Base-by-base conservation (phyloP, 768 basidiomycete genomes). In the Termitomyces eurrhizus region DNA sequence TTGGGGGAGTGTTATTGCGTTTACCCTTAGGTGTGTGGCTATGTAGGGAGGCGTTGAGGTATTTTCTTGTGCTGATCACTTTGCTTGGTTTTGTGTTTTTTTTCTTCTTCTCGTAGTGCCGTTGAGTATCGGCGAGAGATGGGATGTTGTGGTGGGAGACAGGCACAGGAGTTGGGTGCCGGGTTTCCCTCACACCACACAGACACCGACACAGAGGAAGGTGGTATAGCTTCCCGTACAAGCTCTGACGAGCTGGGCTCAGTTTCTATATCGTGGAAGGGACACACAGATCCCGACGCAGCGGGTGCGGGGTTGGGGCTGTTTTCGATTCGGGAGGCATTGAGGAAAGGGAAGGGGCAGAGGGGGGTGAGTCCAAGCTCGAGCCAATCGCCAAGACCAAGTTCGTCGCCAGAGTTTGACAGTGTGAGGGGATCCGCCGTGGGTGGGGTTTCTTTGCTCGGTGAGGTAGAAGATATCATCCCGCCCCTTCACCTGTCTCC, bases 1-100 rank as follows among this genome's bases (percentile, higher is more conserved):
- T 69, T 88, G 85, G 87, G 88, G 88, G 8, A 90, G 88, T 69
- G 84, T 92, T 52, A 90, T 90, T 64, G 85, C 89, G 7, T 90
- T 87, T 71, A 89, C 88, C 8, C 72, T 90, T 53, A 87, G 87
- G 87, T 39, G 37, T 39, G 37, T 39, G 12, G 1, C 13, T 14
- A 1, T 39, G 37, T 29, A 29, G 13, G 37, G 37, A 39, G 37
- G 12, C 1, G 11, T 39, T 4, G 29, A 29, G 29, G 29, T 29
- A 29, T 29, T 29, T 29, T 29, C 29, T 29, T 29, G 29, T 29
- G 29, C 29, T 29, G 29, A 29, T 29, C 29, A 29, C 14, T 39
- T 39, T 39, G 37, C 37, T 88, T 62, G 21, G 13, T 29, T 48
- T 29, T 29, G 1, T 29, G 29, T 29, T 29, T 2, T 29, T 29